Conservation (phyloP, 2,329 filamentous ascomycete species). For the Akanthomyces lecanii region DNA sequence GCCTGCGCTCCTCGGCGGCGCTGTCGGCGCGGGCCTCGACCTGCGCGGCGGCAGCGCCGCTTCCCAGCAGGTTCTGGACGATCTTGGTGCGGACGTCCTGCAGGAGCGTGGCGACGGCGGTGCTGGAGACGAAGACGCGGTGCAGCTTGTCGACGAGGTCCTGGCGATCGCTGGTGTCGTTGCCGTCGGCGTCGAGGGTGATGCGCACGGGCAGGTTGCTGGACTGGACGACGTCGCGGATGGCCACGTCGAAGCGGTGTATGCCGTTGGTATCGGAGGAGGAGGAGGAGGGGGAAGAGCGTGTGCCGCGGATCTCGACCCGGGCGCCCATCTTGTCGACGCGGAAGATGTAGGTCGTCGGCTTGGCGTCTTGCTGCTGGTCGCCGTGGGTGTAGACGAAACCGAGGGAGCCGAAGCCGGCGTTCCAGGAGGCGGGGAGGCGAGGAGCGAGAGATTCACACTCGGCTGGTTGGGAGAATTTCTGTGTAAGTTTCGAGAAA, state of each 20-base stretch:
- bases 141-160: constrained; percentile 46
- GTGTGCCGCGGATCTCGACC: constrained; percentile 75
- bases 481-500: not conserved
- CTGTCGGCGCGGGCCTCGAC: constrained; percentile 47
- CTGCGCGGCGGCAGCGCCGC: constrained; percentile 73
- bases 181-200: constrained; percentile 37
- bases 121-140: constrained; percentile 68
- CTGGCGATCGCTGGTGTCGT: constrained; percentile 36
- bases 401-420: constrained; percentile 62
- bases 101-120: constrained; percentile 64
- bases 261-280: constrained; percentile 53
- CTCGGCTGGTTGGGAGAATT: constrained; percentile 29
- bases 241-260: constrained; percentile 66
- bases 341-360: constrained; percentile 58
- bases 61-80: constrained; percentile 78
- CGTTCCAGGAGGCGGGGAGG: constrained; percentile 78
- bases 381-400: constrained; percentile 78
- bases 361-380: constrained; percentile 70
- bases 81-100: constrained; percentile 71
- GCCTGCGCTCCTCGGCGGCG: constrained; percentile 37
- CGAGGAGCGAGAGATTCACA: constrained; percentile 55
- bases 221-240: constrained; percentile 68
- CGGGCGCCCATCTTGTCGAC: constrained; percentile 78
- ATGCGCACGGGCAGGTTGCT: constrained; percentile 54
- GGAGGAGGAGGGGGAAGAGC: constrained; percentile 71